These are phyloP conservation scores for Cercospora nicotianae DNA, from an alignment of 2,329 filamentous ascomycete genomes.

Conservation along the genomic window DNA sequence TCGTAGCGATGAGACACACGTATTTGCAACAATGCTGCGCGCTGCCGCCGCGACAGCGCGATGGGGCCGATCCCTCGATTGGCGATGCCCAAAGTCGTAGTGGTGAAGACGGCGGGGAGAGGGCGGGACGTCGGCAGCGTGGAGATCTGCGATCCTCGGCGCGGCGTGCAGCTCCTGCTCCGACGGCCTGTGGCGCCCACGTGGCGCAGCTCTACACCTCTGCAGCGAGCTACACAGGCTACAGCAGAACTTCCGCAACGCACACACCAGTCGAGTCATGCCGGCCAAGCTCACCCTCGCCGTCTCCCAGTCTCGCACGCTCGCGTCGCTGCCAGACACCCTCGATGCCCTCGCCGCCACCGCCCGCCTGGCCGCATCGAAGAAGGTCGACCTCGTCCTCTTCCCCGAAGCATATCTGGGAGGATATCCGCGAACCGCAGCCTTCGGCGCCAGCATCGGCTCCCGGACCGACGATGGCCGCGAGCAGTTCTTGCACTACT, in stretches of 20 bases:
- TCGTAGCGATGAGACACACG: background rate
- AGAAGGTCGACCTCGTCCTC: slow-evolving; percentile 68
- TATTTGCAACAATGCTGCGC: background rate
- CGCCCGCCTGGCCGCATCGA: slow-evolving; percentile 62
- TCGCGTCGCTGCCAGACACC: slow-evolving; percentile 56
- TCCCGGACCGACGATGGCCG: slow-evolving; percentile 66
- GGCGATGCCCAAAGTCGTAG: background rate
- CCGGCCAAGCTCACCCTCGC: slow-evolving; percentile 50
- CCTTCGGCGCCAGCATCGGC: slow-evolving; percentile 75
- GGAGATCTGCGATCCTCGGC: background rate
- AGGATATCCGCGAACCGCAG: slow-evolving; percentile 80
- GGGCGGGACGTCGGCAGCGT: background rate
- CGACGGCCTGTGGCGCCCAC: background rate
- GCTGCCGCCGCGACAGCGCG: background rate
- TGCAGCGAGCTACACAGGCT: background rate
- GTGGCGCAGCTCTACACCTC: background rate
- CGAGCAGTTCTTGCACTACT: slow-evolving; percentile 81
- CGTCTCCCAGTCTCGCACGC: slow-evolving; percentile 51
- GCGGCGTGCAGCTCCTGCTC: background rate
- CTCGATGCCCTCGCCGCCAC: slow-evolving; percentile 65
- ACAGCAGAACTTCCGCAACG: background rate
- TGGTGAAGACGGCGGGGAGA: background rate
- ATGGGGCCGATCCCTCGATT: background rate
- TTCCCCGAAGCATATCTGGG: slow-evolving; percentile 92
- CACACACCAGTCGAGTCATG: slow-evolving; percentile 8